phyloP scores from a whole-genome alignment of 805 yeast genomes.

The Osmozyma mogii region DNA sequence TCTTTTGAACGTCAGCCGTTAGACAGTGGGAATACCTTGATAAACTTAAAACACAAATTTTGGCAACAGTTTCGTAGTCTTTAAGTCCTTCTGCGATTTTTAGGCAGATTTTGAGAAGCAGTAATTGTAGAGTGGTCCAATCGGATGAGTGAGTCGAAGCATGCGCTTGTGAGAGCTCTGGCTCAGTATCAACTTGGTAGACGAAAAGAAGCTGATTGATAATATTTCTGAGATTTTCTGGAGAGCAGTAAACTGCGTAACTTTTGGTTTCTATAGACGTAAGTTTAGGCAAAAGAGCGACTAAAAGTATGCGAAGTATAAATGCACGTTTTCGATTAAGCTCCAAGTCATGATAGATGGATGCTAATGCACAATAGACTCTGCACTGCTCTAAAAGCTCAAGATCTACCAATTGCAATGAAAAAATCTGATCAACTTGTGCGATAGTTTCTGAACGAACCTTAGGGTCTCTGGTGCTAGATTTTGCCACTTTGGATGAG shows the following conservation, averaged over 20 bases:
- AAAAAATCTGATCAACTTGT: constrained; percentile 28
- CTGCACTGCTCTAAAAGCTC: constrained; percentile 45
- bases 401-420: constrained; percentile 28
- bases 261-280: constrained; percentile 7
- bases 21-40: constrained; percentile 49
- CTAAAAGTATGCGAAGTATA: constrained; percentile 56
- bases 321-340: constrained; percentile 63
- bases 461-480: too few relatives aligned
- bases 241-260: not conserved
- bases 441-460: constrained; percentile 32
- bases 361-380: constrained; percentile 59
- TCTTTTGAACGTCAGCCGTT: constrained; percentile 49
- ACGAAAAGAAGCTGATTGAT: constrained; percentile 42
- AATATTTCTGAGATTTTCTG: constrained; percentile 25
- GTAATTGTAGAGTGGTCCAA: constrained; percentile 55
- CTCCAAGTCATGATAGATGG: constrained; percentile 53
- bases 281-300: constrained; percentile 38
- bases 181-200: constrained; percentile 44
- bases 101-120: constrained; percentile 44
- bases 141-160: constrained; percentile 18
- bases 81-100: constrained; percentile 44
- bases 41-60: constrained; percentile 46
- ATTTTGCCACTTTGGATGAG: too few relatives aligned
- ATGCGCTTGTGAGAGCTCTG: constrained; percentile 18
- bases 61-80: constrained; percentile 31